These are phyloP conservation scores for Clohesyomyces aquaticus DNA, from an alignment of 495 filamentous ascomycete genomes.

Conservation along the genomic window DNA sequence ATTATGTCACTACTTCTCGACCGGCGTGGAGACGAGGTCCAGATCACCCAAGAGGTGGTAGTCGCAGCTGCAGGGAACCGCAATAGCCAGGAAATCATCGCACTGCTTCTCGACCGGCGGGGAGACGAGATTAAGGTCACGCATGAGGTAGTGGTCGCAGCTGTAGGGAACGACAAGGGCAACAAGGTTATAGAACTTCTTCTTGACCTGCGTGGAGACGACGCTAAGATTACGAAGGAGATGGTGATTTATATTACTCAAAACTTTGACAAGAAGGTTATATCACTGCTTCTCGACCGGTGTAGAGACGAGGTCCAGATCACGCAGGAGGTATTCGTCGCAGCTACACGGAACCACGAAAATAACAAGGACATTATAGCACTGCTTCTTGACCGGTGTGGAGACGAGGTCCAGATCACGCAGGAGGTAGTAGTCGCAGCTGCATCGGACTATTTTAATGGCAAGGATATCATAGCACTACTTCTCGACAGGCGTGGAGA, in stretches of 20 bases:
- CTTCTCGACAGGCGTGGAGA: too few relatives aligned
- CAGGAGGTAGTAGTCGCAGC: too few relatives aligned
- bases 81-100: slow-evolving; percentile 32
- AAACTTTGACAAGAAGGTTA: slow-evolving; percentile 13
- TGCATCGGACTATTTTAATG: too few relatives aligned
- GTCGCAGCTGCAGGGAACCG: slow-evolving; percentile 13
- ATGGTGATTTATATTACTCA: slow-evolving; percentile 15
- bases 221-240: too few relatives aligned
- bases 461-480: too few relatives aligned
- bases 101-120: slow-evolving; percentile 21
- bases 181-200: slow-evolving; percentile 14
- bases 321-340: slow-evolving; percentile 19
- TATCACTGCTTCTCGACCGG: too few relatives aligned
- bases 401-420: too few relatives aligned
- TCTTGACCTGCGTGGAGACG: too few relatives aligned
- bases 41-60: slow-evolving; percentile 24
- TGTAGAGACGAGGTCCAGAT: too few relatives aligned
- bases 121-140: slow-evolving; percentile 21
- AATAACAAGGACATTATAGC: slow-evolving; percentile 26
- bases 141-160: slow-evolving; percentile 16
- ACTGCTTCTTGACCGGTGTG: too few relatives aligned
- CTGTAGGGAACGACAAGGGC: slow-evolving; percentile 4
- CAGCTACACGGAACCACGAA: slow-evolving; percentile 6
- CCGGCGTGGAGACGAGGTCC: slow-evolving; percentile 13
- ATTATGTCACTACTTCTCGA: slow-evolving; percentile 29